A percentile compares a stretch with the other conserved stretches of the same genome.
These are phyloP conservation scores for Asterella californica DNA, from an alignment of 225 moss, liverwort and hornwort genomes.

Conservation along the genomic window DNA sequence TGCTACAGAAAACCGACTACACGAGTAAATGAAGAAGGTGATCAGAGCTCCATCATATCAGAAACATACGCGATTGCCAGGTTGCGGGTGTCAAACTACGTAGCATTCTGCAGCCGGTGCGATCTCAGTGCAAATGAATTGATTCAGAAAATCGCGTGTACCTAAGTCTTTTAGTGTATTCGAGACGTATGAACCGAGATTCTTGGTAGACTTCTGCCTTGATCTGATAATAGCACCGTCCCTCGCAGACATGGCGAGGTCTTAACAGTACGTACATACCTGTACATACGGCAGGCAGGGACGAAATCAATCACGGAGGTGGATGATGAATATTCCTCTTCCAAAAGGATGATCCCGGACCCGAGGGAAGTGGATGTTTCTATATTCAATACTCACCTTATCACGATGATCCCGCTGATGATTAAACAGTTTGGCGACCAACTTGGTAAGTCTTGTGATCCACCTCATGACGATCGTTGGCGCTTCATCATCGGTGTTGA, in stretches of 20 bases:
- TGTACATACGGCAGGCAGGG: neutral
- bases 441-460: too few relatives aligned
- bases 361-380: too few relatives aligned
- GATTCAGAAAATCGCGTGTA: neutral
- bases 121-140: neutral
- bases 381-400: too few relatives aligned
- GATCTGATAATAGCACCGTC: constrained; percentile 20
- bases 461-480: too few relatives aligned
- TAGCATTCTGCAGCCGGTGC: neutral
- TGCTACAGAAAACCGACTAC: neutral
- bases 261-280: constrained; percentile 9
- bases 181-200: constrained; percentile 19
- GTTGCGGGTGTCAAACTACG: too few relatives aligned
- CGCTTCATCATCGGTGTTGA: too few relatives aligned
- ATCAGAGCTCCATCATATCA: neutral
- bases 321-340: too few relatives aligned
- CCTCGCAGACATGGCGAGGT: constrained; percentile 19
- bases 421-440: too few relatives aligned
- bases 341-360: too few relatives aligned
- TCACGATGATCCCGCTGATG: too few relatives aligned
- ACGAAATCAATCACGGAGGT: too few relatives aligned
- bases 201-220: constrained; percentile 17
- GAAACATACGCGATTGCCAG: neutral
- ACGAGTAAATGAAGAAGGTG: neutral
- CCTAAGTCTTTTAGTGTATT: constrained; percentile 20